Evolutionary conservation across 2,329 filamentous ascomycete species (phyloP), one percentile per base, ranked within the genome.

Genomic region (Stemphylium vesicarium): DNA sequence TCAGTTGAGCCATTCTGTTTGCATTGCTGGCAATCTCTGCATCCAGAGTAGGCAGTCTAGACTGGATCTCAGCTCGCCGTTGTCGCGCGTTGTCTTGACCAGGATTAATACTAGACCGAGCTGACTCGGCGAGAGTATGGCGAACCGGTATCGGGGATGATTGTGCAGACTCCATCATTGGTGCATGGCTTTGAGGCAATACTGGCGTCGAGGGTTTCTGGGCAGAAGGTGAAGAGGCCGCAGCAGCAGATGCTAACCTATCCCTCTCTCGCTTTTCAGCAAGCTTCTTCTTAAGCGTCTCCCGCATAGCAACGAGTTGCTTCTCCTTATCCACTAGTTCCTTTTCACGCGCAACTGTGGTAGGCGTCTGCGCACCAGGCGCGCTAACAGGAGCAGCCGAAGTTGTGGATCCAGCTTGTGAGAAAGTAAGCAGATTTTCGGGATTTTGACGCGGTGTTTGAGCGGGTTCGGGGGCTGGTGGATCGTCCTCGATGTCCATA

Each of bases 401-500:
- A 6, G 64, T 58, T 10, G 56, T 59, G 7, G 70, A 69, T 20
- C 53, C 50, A 18, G 66, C 59, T 16, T 68, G 66, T 16, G 68
- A 65, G 35, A 72, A 65, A 35, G 68, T 62, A 13, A 63, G 53
- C 31, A 70, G 18, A 29, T 56, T 64, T 1, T 60, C 59, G 22
- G 60, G 50, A 16, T 32, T 36, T 24, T 59, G 62, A 16, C 53
- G 62, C 9, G 48, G 57, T 32, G 37, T 13, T 4, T 47, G 48
- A 16, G 60, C n/a, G 38, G 60, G 22, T 32, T 52, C 41, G 18
- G 63, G 18, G 29, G 47, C 78, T 9, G 80, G 81, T 41, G 82
- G 85, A 22, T 85, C 85, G 48, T 77, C 76, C 31, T 78, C 77
- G 20, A 88, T 80, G 31, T 90, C 88, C 85, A 88, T 89, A 52